These are phyloP conservation scores for Smittium culicis DNA, from an alignment of 371 early-diverging fungal genomes.

Conservation along the genomic window DNA sequence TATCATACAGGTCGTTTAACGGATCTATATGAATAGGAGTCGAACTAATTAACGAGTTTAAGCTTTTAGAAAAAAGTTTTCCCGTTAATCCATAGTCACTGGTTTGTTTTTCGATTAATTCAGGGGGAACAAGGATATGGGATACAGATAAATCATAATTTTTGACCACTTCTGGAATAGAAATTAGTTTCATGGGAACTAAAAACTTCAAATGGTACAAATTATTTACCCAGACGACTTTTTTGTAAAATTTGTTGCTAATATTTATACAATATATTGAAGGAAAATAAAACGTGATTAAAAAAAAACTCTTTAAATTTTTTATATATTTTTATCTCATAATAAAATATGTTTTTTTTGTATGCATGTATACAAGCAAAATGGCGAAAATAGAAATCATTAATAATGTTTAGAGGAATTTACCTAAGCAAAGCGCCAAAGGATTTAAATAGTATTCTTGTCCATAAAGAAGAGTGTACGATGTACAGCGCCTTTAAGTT, in stretches of 20 bases:
- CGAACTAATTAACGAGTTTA: neutral
- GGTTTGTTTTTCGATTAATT: conserved; percentile 2
- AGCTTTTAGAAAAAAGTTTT: conserved; percentile 2
- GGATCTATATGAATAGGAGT: neutral
- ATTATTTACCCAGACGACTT: conserved; percentile 55
- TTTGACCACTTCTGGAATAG: conserved; percentile 54
- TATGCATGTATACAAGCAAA: too few relatives aligned
- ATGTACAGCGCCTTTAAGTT: conserved; percentile 80
- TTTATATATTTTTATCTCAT: too few relatives aligned
- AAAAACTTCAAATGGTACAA: conserved; percentile 41
- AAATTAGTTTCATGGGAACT: conserved; percentile 47
- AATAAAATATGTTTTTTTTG: too few relatives aligned
- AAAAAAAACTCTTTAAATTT: too few relatives aligned
- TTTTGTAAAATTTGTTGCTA: conserved; percentile 74
- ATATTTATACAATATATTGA: neutral
- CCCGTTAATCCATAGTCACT: neutral
- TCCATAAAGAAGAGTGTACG: conserved; percentile 68
- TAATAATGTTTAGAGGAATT: too few relatives aligned
- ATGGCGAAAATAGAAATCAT: too few relatives aligned
- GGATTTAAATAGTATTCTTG: conserved; percentile 46
- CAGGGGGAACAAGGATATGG: conserved; percentile 2
- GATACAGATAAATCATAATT: conserved; percentile 32
- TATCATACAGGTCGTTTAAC: neutral
- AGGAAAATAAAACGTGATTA: too few relatives aligned
- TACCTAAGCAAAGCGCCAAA: conserved; percentile 60